Base-by-base conservation (phyloP, 441 rosid genomes). In the Pelargonium myrrhifolium region DNA sequence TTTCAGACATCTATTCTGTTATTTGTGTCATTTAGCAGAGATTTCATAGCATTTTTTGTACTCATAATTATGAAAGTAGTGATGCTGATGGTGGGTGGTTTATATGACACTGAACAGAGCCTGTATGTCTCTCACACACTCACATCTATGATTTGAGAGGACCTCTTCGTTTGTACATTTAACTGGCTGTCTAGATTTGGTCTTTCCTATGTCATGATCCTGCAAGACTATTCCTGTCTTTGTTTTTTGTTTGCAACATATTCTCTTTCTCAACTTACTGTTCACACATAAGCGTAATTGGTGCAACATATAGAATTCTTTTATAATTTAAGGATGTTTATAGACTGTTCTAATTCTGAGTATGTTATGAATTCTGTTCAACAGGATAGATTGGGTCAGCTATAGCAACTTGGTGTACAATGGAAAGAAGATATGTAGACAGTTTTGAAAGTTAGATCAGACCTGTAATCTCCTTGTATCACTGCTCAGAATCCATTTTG, bases 381-480 rank as follows among this genome's bases (percentile, higher is more conserved):
- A 79, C 92, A 92, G 96, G 97, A 92, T 74, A 87, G 75, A 69
- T 76, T 92, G 72, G 96, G 94, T 51, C 94, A 87, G 74, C 82
- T 69, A 65, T 92, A 85, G 79, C 82, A 60, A 62, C 58, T 15
- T 12, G 58, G 65, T 71, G 14, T 53, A 17, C 58, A 64, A 68
- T 62, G 39, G 15, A 47, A 51, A 61, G 70, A 18, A 42, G 64
- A 40, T 26, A 14, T 47, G 14, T 47, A 4, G 17, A 14, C 17
- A 47, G 55, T 47, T 47, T 31, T 3, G 35, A 47, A 47, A 47
- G 14, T 47, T 47, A 47, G 55, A 47, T 47, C 35, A 31, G 35
- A 31, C 35, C 35, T 31, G 35, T 31, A 31, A 31, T 31, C 35
- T 31, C 35, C 35, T 31, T 31, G 35, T 31, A 31, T 31, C 35